Percentiles rank a stretch among this genome's conserved stretches.
phyloP scores from a whole-genome alignment of 257 asterid genomes.

The Verbascum thapsus region DNA sequence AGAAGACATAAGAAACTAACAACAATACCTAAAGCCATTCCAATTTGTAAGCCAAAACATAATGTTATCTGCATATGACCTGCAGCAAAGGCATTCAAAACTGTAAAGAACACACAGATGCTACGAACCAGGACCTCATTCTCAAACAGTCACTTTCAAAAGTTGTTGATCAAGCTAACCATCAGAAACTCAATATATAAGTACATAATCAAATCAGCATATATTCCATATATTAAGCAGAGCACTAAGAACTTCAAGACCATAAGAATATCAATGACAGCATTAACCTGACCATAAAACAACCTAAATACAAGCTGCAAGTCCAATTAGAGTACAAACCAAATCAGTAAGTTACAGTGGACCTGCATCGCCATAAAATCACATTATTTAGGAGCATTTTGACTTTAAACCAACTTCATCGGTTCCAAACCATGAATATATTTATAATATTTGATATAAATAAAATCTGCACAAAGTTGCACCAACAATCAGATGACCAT shows the following conservation, averaged over 20 bases:
- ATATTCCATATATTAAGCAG: not conserved
- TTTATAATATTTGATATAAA: not conserved
- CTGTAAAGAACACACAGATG: constrained; percentile 29
- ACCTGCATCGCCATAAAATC: not conserved
- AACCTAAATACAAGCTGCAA: not conserved
- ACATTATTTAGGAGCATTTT: not conserved
- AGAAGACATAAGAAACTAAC: constrained; percentile 22
- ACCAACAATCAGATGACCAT: constrained; percentile 2
- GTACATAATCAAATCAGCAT: not conserved
- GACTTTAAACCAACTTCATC: not conserved
- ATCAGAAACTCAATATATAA: not conserved
- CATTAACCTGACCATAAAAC: not conserved
- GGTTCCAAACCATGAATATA: constrained; percentile 3
- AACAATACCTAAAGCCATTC: constrained; percentile 38
- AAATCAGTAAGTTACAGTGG: not conserved
- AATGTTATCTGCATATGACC: constrained; percentile 46
- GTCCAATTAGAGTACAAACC: not conserved
- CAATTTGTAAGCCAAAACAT: constrained; percentile 42
- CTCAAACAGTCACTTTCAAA: not conserved
- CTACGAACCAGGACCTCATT: too few species aligned
- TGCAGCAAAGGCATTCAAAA: constrained; percentile 54
- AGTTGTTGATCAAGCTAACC: not conserved
- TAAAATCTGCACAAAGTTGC: not conserved
- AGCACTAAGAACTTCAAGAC: not conserved
- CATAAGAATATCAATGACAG: not conserved